Evolutionary conservation across 2,329 filamentous ascomycete species (phyloP).

Genomic region (Fusarium pseudonygamai): DNA sequence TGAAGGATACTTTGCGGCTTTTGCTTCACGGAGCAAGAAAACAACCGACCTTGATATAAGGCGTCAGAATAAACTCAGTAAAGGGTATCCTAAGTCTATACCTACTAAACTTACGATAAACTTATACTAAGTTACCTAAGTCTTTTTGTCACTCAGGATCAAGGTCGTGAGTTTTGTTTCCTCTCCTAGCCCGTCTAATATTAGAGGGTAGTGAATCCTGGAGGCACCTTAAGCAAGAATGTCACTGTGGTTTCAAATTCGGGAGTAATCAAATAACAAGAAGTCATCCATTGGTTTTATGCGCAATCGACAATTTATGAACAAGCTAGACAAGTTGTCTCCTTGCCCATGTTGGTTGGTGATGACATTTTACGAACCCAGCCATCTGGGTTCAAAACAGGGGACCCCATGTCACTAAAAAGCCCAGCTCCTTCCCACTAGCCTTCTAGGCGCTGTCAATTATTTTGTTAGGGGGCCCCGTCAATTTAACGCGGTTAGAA

Average conservation of each 20-base stretch:
- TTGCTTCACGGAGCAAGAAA: not conserved
- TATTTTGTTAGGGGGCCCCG: not conserved
- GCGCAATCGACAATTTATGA: not conserved
- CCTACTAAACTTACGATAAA: no score
- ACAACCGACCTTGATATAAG: no score
- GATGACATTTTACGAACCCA: conserved; percentile 4
- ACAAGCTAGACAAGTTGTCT: not conserved
- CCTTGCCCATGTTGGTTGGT: not conserved
- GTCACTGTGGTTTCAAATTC: not conserved
- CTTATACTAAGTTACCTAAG: no score
- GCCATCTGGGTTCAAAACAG: not conserved
- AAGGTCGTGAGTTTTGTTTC: no score
- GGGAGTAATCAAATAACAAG: not conserved
- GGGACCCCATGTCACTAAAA: conserved; percentile 16
- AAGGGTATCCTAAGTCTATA: no score
- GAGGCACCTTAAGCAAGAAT: not conserved
- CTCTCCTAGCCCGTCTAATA: no score
- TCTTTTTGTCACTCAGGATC: no score
- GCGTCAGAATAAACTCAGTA: no score
- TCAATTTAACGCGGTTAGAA: not conserved
- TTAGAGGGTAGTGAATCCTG: not conserved
- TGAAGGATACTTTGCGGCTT: no score
- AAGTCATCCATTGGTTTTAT: not conserved
- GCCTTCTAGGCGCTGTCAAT: conserved; percentile 29
- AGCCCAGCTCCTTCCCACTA: conserved; percentile 17